A percentile compares a stretch with the other conserved stretches of the same genome.
phyloP scores from a whole-genome alignment of 805 yeast species.

The Zygosaccharomyces kombuchaensis region DNA sequence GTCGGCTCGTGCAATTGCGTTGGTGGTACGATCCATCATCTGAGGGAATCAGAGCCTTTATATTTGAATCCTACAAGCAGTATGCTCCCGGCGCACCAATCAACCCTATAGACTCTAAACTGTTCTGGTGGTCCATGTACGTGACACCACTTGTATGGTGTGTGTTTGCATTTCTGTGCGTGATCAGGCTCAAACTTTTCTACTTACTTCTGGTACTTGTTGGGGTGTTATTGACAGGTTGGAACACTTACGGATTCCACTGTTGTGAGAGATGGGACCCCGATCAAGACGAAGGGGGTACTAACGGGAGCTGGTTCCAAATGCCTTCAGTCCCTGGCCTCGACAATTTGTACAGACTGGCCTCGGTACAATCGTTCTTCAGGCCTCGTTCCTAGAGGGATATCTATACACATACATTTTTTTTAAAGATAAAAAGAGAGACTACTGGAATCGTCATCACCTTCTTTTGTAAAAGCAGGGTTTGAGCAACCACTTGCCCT shows the following conservation, averaged over 20 bases:
- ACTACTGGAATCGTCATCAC: constrained; percentile 29
- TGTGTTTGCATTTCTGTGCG: constrained; percentile 67
- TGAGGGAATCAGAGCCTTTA: constrained; percentile 26
- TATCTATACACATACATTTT: neutral
- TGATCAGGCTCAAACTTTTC: constrained; percentile 70
- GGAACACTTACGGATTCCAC: constrained; percentile 87
- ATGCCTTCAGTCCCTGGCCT: constrained; percentile 28
- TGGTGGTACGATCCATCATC: constrained; percentile 90
- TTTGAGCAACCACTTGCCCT: constrained; percentile 85
- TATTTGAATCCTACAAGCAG: constrained; percentile 35
- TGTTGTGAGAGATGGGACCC: constrained; percentile 85
- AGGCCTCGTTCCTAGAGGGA: constrained; percentile 14
- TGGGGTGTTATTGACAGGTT: constrained; percentile 66
- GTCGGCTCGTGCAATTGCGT: constrained; percentile 82
- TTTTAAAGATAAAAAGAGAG: too few species aligned
- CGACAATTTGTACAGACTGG: constrained; percentile 24
- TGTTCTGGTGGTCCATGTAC: constrained; percentile 81
- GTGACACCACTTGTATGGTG: constrained; percentile 73
- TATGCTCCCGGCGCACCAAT: constrained; percentile 45
- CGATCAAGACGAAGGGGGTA: constrained; percentile 8
- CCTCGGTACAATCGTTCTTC: constrained; percentile 30
- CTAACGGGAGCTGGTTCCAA: constrained; percentile 28
- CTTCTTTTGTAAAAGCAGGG: constrained; percentile 96
- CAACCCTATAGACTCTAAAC: constrained; percentile 86
- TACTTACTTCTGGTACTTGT: constrained; percentile 59